phyloP scores from a whole-genome alignment of 331 rosid genomes.

The Malus hybrid region DNA sequence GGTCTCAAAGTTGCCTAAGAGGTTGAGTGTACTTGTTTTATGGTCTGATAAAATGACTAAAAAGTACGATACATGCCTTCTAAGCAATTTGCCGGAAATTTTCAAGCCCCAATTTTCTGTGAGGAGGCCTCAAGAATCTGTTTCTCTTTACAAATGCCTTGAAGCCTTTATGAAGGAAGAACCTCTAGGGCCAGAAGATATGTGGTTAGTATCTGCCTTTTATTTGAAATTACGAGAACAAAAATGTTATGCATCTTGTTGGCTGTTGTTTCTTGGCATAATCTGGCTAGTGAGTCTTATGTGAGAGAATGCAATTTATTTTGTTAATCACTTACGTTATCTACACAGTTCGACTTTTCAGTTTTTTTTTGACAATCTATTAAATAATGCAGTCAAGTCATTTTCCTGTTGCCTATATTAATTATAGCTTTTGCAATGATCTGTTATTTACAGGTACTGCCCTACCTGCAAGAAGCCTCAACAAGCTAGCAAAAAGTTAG shows the following conservation, averaged over 20 bases:
- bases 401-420: neutral
- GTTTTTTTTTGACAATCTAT: neutral
- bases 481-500: conserved; percentile 86
- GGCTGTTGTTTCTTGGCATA: neutral
- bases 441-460: conserved; percentile 53
- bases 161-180: conserved; percentile 87
- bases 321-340: neutral
- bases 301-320: neutral
- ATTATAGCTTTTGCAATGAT: conserved; percentile 15
- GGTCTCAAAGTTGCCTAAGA: conserved; percentile 8
- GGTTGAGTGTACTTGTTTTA: conserved; percentile 36
- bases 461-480: conserved; percentile 67
- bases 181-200: conserved; percentile 82
- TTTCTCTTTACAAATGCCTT: conserved; percentile 70
- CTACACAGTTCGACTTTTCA: neutral
- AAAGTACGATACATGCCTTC: conserved; percentile 37
- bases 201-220: conserved; percentile 61
- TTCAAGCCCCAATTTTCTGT: conserved; percentile 24
- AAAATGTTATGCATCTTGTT: neutral
- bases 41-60: conserved; percentile 62
- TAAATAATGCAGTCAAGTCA: neutral
- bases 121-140: conserved; percentile 49
- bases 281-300: no score
- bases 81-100: conserved; percentile 57
- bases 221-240: neutral